phyloP scores from a whole-genome alignment of 2,329 filamentous ascomycete genomes.

The Diplodia corticola region DNA sequence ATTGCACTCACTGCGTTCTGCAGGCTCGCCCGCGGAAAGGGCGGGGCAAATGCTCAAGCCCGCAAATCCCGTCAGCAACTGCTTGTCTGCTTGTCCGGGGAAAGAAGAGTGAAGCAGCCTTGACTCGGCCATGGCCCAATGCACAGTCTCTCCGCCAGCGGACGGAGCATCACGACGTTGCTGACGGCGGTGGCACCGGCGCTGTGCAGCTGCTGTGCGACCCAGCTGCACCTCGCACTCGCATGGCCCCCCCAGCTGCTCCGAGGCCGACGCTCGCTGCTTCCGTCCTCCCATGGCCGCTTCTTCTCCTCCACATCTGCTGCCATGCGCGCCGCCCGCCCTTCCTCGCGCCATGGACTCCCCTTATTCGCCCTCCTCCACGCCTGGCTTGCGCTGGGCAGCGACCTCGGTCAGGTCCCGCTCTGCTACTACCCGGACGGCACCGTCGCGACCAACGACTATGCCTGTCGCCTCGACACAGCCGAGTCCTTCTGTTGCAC shows the following conservation, averaged over 20 bases:
- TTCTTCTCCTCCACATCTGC: neutral
- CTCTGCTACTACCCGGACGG: constrained; percentile 21
- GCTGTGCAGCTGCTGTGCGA: neutral
- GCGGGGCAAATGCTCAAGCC: too few relatives aligned
- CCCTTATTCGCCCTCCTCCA: neutral
- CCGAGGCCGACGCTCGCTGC: too few relatives aligned
- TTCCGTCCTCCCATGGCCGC: neutral
- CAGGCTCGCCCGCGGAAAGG: too few relatives aligned
- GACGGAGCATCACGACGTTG: too few relatives aligned
- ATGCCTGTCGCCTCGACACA: constrained; percentile 17
- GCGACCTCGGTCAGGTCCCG: neutral
- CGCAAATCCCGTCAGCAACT: too few relatives aligned
- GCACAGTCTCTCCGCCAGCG: too few relatives aligned
- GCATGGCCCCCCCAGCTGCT: too few relatives aligned
- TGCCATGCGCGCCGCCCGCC: neutral
- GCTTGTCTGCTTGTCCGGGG: too few relatives aligned
- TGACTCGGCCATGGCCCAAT: too few relatives aligned
- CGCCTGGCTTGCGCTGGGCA: neutral
- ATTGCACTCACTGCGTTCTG: too few relatives aligned
- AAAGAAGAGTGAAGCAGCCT: too few relatives aligned
- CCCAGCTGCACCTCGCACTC: neutral
- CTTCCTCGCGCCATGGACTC: neutral
- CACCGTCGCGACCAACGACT: constrained; percentile 14
- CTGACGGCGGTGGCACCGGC: too few relatives aligned
- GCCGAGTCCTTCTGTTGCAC: constrained; percentile 17